Conservation (phyloP, 345 rosid species). For the Alliaria petiolata region DNA sequence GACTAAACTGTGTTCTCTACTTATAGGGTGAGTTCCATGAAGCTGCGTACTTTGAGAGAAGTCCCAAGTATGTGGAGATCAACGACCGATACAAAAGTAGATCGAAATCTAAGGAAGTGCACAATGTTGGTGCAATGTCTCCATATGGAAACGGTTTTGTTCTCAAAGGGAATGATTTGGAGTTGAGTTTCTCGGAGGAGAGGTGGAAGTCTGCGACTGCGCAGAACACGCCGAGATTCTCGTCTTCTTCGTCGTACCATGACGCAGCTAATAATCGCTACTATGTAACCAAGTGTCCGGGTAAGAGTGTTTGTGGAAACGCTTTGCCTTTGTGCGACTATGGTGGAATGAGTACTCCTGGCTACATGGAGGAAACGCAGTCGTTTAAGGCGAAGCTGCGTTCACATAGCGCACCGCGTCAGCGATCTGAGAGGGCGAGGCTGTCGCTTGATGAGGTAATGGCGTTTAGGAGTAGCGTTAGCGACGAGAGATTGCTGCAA, state of each 20-base stretch:
- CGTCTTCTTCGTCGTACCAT: conserved; percentile 1
- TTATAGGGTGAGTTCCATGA: conserved; percentile 33
- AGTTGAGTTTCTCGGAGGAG: conserved; percentile 43
- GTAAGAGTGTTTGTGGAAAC: conserved; percentile 47
- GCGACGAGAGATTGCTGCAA: conserved; percentile 42
- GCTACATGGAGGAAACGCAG: conserved; percentile 77
- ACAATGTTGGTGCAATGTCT: conserved; percentile 27
- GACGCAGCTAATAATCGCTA: not conserved
- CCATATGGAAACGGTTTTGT: conserved; percentile 37
- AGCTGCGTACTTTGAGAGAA: not conserved
- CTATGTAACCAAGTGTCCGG: conserved; percentile 36
- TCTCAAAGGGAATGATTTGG: conserved; percentile 41
- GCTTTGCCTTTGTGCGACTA: conserved; percentile 37
- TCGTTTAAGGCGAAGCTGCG: conserved; percentile 77
- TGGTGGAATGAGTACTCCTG: conserved; percentile 41
- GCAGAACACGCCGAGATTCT: conserved; percentile 66
- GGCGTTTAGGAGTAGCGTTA: conserved; percentile 54
- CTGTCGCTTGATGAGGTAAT: conserved; percentile 51
- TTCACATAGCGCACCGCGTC: conserved; percentile 67
- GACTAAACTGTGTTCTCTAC: conserved; percentile 31
- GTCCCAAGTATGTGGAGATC: conserved; percentile 53
- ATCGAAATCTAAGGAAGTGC: conserved; percentile 24
- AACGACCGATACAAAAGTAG: conserved; percentile 44
- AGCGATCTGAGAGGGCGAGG: conserved; percentile 64
- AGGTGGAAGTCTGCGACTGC: conserved; percentile 47